Percentiles rank a stretch among this genome's conserved stretches.
Evolutionary conservation across 768 basidiomycete genomes (phyloP).

Genomic region (Glaciozyma antarctica): DNA sequence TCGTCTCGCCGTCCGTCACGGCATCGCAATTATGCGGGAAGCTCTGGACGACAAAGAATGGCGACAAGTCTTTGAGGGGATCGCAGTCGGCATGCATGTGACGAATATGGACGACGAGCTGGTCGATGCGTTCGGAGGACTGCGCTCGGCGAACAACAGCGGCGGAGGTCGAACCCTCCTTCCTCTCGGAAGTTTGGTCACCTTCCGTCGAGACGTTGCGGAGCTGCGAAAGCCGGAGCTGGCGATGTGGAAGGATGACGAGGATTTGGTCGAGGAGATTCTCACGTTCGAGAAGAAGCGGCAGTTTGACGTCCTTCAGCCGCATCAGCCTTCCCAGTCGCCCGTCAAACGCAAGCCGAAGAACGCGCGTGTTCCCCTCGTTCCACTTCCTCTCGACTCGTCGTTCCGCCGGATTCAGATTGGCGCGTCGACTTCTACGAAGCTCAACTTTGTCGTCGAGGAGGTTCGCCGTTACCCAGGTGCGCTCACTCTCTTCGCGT

Average conservation of each 20-base stretch:
- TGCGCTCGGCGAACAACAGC: background rate
- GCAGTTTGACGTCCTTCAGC: background rate
- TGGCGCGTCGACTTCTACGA: slow-evolving; percentile 12
- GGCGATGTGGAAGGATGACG: slow-evolving; percentile 25
- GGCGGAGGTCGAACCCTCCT: slow-evolving; percentile 2
- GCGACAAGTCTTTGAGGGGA: background rate
- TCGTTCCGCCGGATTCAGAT: slow-evolving; percentile 7
- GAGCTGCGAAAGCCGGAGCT: slow-evolving; percentile 14
- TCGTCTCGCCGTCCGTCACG: background rate
- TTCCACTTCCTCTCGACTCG: slow-evolving; percentile 10
- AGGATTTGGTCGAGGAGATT: slow-evolving; percentile 29
- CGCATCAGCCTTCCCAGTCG: background rate
- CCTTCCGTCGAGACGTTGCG: slow-evolving; percentile 12
- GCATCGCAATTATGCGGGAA: slow-evolving; percentile 12
- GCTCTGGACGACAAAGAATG: slow-evolving; percentile 21
- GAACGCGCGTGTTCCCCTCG: slow-evolving; percentile 9
- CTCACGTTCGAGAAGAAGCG: slow-evolving; percentile 25
- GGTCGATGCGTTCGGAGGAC: slow-evolving; percentile 15
- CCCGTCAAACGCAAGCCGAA: slow-evolving; percentile 9
- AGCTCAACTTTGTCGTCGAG: slow-evolving; percentile 24
- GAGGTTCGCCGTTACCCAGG: slow-evolving; percentile 9
- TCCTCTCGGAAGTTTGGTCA: slow-evolving; percentile 13
- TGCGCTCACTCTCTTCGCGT: no score
- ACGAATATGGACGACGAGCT: slow-evolving; percentile 15
- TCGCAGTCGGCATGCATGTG: slow-evolving; percentile 14